Percentiles rank a stretch among this genome's conserved stretches.
Conservation (phyloP, 495 filamentous ascomycete genomes). For the Monascus purpureus region DNA sequence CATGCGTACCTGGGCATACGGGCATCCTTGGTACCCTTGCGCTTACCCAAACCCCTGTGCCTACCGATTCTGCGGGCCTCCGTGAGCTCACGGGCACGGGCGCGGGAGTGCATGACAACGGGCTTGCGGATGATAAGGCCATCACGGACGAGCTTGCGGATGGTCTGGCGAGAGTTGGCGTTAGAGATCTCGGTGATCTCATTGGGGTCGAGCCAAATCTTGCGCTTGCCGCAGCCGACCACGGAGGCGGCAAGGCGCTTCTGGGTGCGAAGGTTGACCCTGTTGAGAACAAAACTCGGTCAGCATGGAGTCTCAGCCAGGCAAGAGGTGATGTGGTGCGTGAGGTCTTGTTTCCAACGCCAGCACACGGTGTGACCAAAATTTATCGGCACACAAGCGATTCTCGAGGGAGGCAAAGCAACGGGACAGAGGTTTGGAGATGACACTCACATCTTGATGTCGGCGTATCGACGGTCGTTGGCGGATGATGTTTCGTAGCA, state of each 20-base stretch:
- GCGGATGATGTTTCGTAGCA: constrained; percentile 39
- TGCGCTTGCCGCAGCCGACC: constrained; percentile 95
- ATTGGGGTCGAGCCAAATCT: constrained; percentile 99
- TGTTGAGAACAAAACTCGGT: constrained; percentile 29
- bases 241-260: constrained; percentile 99
- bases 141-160: constrained; percentile 99
- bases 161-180: constrained; percentile 99
- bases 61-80: constrained; percentile 81
- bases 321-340: background rate
- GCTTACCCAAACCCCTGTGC: constrained; percentile 98
- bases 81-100: constrained; percentile 81
- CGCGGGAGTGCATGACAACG: constrained; percentile 97
- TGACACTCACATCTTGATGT: constrained; percentile 41
- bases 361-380: background rate
- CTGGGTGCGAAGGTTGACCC: constrained; percentile 99
- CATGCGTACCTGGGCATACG: constrained; percentile 88
- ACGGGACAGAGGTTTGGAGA: no score
- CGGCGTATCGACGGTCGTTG: constrained; percentile 41
- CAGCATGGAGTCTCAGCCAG: constrained; percentile 18
- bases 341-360: background rate
- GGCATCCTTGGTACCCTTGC: constrained; percentile 99
- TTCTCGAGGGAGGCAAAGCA: no score
- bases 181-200: constrained; percentile 99
- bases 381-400: background rate
- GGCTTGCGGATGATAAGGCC: constrained; percentile 99